Evolutionary conservation across 1,284 basidiomycete species (phyloP), one percentile per base, ranked within the genome.

Genomic region (Puccinia polysora): DNA sequence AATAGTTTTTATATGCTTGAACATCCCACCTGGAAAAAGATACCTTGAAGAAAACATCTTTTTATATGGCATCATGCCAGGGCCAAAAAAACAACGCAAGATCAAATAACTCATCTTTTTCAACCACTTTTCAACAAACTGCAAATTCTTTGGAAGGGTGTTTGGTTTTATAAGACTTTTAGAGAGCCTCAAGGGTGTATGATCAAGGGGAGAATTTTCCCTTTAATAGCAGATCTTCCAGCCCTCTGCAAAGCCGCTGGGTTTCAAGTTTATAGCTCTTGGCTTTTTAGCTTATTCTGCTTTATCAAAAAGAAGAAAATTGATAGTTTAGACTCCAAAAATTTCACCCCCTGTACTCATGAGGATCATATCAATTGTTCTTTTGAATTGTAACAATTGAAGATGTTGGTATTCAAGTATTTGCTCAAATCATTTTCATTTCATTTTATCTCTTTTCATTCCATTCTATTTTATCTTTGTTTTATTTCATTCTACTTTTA

Each of bases 1-100:
- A 0, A 65, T 65, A 20, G 32, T 65, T 49, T n/a, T 65, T 20
- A 38, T 53, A 8, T 65, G 63, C 32, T 38, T 65, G 20, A 65
- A 65, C 34, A 28, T 65, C 14, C 47, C 47, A 18, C 63, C 63
- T 12, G 15, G 25, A 18, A 50, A 25, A 32, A 6, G 20, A 59
- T 59, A 59, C 56, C 34, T 30, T 5, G 56, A 59, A 59, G 56
- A 59, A 40, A 36, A 59, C 14, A 10, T 59, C 3, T 68, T 68
- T 32, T 28, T 68, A 1, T 56, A 20, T 59, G 65, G 20, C 2
- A 32, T 47, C 15, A 68, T 58, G 1, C 52, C 65, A 20, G 65
- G 65, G 4, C 65, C 65, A 0, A 52, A 20, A 18, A 40, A 59
- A 49, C 53, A 0, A 5, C 14, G n/a, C 50, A 47, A 32, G 53